Conservation (phyloP, 306 rosid species). For the Malus fusca region DNA sequence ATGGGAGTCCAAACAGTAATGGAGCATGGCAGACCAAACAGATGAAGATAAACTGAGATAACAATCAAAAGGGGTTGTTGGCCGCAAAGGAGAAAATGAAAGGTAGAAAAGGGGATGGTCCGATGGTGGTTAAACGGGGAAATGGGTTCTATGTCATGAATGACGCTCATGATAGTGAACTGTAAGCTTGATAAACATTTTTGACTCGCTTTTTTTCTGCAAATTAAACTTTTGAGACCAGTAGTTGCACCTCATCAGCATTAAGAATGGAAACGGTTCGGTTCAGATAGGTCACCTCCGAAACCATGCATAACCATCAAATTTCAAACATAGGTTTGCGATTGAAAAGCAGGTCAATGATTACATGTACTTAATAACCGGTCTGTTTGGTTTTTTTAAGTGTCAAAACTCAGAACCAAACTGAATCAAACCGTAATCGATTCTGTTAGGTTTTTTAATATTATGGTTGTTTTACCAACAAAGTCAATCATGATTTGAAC, state of each 20-base stretch:
- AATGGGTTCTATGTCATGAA: neutral
- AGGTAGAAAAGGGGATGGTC: neutral
- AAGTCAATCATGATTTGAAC: too few relatives aligned
- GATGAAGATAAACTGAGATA: neutral
- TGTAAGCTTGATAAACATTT: too few relatives aligned
- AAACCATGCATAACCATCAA: constrained; percentile 46
- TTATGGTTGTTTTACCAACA: too few relatives aligned
- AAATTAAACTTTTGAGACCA: too few relatives aligned
- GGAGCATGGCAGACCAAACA: neutral
- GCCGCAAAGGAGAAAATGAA: neutral
- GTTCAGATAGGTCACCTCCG: constrained; percentile 23
- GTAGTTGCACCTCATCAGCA: neutral
- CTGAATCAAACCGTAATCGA: too few relatives aligned
- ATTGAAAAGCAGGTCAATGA: constrained; percentile 81
- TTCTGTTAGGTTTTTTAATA: neutral
- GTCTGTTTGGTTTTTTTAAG: neutral
- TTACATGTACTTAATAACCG: neutral
- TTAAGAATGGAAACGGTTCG: constrained; percentile 5
- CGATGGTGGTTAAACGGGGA: neutral
- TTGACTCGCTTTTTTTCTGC: too few relatives aligned
- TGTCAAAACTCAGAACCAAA: neutral
- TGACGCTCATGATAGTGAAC: neutral
- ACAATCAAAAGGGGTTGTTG: neutral
- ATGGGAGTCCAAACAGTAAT: neutral
- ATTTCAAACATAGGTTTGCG: constrained; percentile 75